These are phyloP conservation scores for Saccharomyces eubayanus DNA, from an alignment of 805 yeast species.

Conservation along the genomic window DNA sequence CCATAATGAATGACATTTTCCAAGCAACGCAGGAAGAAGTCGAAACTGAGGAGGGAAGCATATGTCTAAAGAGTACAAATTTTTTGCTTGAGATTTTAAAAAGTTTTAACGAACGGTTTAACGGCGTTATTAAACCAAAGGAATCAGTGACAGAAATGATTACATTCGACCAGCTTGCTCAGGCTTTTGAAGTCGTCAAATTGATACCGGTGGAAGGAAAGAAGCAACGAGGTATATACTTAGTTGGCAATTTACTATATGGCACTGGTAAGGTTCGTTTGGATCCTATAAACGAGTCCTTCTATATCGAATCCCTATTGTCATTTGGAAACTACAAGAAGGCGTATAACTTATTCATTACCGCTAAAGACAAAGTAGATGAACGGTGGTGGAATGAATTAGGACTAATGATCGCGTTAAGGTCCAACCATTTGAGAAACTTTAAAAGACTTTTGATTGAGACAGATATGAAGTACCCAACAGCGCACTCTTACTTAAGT, in stretches of 20 bases:
- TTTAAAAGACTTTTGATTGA: constrained; percentile 32
- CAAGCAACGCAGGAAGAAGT: neutral
- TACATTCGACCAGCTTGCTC: constrained; percentile 29
- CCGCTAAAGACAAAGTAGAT: constrained; percentile 31
- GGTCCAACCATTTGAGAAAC: constrained; percentile 26
- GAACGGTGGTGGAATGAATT: constrained; percentile 48
- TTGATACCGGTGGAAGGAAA: constrained; percentile 29
- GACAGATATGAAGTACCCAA: constrained; percentile 22
- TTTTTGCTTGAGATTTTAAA: constrained; percentile 15
- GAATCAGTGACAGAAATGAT: constrained; percentile 6
- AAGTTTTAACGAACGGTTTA: constrained; percentile 7
- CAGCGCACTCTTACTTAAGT: constrained; percentile 28
- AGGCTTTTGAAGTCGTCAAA: constrained; percentile 37
- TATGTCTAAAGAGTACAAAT: constrained; percentile 12
- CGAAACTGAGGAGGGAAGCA: neutral
- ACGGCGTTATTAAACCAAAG: constrained; percentile 3
- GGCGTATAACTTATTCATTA: constrained; percentile 34
- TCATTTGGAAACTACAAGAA: constrained; percentile 27
- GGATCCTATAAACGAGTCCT: constrained; percentile 45
- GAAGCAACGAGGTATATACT: constrained; percentile 31
- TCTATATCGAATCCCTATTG: constrained; percentile 40
- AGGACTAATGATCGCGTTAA: constrained; percentile 37
- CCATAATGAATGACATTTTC: constrained; percentile 7
- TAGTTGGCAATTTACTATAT: constrained; percentile 39
- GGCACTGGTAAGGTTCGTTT: constrained; percentile 35